phyloP scores from a whole-genome alignment of 2,329 filamentous ascomycete species.

The Calonectria pauciramosa region DNA sequence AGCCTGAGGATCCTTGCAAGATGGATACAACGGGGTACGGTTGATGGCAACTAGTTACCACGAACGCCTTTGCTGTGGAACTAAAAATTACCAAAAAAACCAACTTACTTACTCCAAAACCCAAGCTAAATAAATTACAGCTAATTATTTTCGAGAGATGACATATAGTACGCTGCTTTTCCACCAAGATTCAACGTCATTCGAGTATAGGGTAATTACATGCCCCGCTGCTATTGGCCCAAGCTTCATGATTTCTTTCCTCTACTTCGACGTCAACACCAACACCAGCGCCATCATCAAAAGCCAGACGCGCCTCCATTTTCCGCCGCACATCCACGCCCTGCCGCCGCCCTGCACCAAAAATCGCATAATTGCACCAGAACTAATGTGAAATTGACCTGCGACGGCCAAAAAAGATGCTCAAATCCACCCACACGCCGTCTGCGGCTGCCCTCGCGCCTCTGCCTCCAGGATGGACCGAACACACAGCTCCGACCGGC shows the following conservation, averaged over 20 bases:
- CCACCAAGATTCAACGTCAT: background rate
- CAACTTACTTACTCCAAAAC: too few species aligned
- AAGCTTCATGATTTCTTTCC: slow-evolving; percentile 31
- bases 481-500: slow-evolving; percentile 89
- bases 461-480: slow-evolving; percentile 88
- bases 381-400: slow-evolving; percentile 36
- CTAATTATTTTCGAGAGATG: background rate
- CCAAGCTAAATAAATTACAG: background rate
- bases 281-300: slow-evolving; percentile 5
- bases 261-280: slow-evolving; percentile 16
- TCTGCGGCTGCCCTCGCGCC: slow-evolving; percentile 65
- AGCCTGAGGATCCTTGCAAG: background rate
- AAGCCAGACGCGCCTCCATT: slow-evolving; percentile 2
- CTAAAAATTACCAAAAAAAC: background rate
- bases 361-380: background rate
- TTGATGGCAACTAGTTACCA: background rate
- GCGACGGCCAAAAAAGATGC: slow-evolving; percentile 62
- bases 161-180: background rate
- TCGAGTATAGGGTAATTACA: slow-evolving; percentile 23
- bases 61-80: background rate
- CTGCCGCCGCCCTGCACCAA: background rate
- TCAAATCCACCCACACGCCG: slow-evolving; percentile 83
- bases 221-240: slow-evolving; percentile 26
- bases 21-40: background rate
- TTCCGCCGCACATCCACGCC: background rate